Base-by-base conservation (phyloP, 495 filamentous ascomycete species). In the Clohesyomyces aquaticus region DNA sequence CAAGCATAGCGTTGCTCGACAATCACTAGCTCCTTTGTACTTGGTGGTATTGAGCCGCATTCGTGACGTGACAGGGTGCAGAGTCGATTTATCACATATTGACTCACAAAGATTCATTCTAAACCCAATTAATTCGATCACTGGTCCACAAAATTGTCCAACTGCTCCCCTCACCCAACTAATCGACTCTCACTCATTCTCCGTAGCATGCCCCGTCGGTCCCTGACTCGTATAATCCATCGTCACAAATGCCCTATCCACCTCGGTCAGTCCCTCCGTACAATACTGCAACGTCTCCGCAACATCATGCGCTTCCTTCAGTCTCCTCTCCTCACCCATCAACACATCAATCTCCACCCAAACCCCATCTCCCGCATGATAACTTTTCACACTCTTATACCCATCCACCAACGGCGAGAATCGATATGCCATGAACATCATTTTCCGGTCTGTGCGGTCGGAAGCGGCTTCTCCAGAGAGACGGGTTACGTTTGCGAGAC, bases 211-310 rank as follows among this genome's bases (percentile, higher is more conserved):
- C 3, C 67, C 67, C 28, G 67, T 63, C 10, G 67, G 67, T 25
- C 63, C 67, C 22, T 62, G 51, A 1, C 46, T 59, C 28, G 67
- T 57, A 55, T 69, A 82, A 70, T 82, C 78, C 41, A 72, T 70
- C 2, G 79, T 79, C 3, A 80, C 79, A 66, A 81, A 82, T 3
- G 78, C 77, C 23, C 78, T 63, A 70, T 82, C 78, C 0, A 82
- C 78, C 64, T 81, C 78, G 9, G 70, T 68, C 28, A 81, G 63
- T 16, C 53, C 71, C 56, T 77, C 75, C n/a, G 38, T 71, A 57
- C 79, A 82, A 65, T 82, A 81, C 68, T 81, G 78, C 61, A 82
- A 63, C 9, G 80, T 82, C 71, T 81, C 80, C 16, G 77, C 75
- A 57, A 81, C 71, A 67, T 82, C 78, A 69, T 82, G 77, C n/a